Evolutionary conservation across 257 asterid species (phyloP).

Genomic region (Penstemon newberryi): DNA sequence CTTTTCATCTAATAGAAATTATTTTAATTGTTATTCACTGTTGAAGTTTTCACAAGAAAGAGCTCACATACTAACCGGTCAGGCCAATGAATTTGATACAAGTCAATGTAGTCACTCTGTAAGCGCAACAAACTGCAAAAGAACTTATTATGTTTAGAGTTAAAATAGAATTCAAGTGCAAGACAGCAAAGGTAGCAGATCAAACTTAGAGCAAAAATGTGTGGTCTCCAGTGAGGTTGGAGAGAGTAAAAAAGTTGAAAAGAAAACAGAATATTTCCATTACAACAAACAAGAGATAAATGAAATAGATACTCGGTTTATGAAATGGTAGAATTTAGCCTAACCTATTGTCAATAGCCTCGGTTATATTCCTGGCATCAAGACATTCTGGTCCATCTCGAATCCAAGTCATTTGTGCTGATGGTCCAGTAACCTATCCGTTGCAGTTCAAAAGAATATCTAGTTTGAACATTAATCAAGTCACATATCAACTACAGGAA

Average conservation of each 20-base stretch:
- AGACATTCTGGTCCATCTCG: constrained; percentile 82
- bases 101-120: constrained; percentile 73
- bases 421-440: constrained; percentile 87
- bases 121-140: constrained; percentile 69
- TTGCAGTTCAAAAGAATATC: constrained; percentile 22
- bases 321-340: constrained; percentile 18
- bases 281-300: constrained; percentile 10
- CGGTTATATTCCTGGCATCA: constrained; percentile 62
- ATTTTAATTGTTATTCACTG: neutral
- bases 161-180: constrained; percentile 22
- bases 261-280: constrained; percentile 4
- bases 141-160: constrained; percentile 20
- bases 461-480: neutral
- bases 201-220: constrained; percentile 14
- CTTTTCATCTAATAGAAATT: neutral
- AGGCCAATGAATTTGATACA: constrained; percentile 99
- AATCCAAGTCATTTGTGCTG: constrained; percentile 96
- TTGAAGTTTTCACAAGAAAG: constrained; percentile 20
- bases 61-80: constrained; percentile 79
- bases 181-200: neutral
- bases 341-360: constrained; percentile 85
- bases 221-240: constrained; percentile 5
- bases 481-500: neutral
- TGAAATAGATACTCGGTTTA: constrained; percentile 13
- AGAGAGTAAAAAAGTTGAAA: neutral